Conservation (phyloP, 2,329 filamentous ascomycete genomes). For the Coniochaeta sp. region DNA sequence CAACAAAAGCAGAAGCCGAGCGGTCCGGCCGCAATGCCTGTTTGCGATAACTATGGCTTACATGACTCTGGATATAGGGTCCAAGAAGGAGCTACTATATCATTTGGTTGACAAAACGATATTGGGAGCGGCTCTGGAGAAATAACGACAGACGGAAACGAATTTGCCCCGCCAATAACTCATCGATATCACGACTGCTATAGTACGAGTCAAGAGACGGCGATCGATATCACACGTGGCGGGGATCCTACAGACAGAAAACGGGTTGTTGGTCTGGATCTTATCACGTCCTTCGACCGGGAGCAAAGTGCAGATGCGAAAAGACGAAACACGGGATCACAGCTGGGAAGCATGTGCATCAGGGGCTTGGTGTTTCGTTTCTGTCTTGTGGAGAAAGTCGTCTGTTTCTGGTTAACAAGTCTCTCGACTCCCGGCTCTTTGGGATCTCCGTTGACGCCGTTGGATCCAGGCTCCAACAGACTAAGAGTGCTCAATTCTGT, state of each 20-base stretch:
- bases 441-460: background rate
- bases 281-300: background rate
- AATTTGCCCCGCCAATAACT: background rate
- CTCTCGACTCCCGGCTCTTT: background rate
- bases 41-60: background rate
- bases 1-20: background rate
- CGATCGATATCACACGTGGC: background rate
- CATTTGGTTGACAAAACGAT: background rate
- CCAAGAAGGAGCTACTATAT: background rate
- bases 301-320: background rate
- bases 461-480: background rate
- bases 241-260: background rate
- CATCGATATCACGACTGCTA: background rate
- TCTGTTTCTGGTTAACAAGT: background rate
- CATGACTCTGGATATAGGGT: background rate
- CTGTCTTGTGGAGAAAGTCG: background rate
- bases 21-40: background rate
- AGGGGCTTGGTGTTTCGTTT: background rate
- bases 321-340: background rate
- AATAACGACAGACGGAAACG: background rate
- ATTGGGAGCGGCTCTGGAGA: background rate
- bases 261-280: background rate
- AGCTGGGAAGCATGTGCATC: background rate
- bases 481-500: background rate
- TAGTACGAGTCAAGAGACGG: background rate